A percentile compares a stretch with the other conserved stretches of the same genome.
phyloP scores from a whole-genome alignment of 805 yeast species.

The Suhomyces pyralidae region DNA sequence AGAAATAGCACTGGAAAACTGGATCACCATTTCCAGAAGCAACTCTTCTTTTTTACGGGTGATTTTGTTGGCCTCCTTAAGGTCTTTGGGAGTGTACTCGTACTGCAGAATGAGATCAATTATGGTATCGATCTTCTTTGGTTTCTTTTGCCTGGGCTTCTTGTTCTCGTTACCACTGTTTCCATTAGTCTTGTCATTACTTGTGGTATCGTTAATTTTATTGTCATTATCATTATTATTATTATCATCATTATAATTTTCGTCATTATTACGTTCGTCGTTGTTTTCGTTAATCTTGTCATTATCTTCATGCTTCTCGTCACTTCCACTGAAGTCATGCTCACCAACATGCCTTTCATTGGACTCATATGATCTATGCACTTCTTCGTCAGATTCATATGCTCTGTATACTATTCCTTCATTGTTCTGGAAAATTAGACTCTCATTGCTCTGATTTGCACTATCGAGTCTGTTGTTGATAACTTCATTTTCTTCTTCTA shows the following conservation, averaged over 20 bases:
- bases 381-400: neutral
- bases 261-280: neutral
- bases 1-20: conserved; percentile 35
- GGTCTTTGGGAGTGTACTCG: conserved; percentile 24
- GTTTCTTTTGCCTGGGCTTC: neutral
- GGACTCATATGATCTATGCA: neutral
- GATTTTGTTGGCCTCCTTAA: conserved; percentile 34
- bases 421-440: neutral
- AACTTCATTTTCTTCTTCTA: neutral
- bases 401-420: neutral
- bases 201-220: neutral
- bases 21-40: conserved; percentile 47
- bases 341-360: neutral
- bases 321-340: neutral
- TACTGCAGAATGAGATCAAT: conserved; percentile 8
- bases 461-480: neutral
- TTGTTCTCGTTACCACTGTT: neutral
- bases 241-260: neutral
- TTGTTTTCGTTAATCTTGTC: neutral
- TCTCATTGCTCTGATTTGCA: neutral
- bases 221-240: neutral
- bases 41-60: conserved; percentile 49
- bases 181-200: neutral
- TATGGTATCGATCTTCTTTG: neutral
- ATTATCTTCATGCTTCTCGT: neutral